Conservation (phyloP, 2,329 filamentous ascomycete species). For the Ceratocystis variospora region DNA sequence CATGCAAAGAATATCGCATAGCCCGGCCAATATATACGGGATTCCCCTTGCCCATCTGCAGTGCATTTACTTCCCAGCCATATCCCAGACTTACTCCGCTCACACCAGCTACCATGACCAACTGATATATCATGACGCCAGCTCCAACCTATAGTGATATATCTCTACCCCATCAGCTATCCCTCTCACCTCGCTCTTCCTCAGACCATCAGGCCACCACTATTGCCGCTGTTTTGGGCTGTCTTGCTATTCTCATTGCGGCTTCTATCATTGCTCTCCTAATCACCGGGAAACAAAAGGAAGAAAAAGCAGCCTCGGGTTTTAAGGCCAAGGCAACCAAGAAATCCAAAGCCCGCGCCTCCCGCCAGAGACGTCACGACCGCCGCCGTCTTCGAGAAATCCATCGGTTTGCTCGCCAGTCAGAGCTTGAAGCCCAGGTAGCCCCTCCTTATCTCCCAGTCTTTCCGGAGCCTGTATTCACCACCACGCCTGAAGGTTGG, state of each 20-base stretch:
- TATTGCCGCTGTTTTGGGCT: neutral
- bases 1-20: neutral
- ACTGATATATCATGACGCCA: neutral
- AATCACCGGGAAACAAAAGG: neutral
- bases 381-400: neutral
- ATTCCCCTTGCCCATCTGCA: no score
- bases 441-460: neutral
- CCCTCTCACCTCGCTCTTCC: neutral
- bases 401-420: neutral
- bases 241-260: conserved; percentile 5
- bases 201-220: neutral
- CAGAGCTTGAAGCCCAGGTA: neutral
- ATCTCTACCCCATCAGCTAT: neutral
- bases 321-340: neutral
- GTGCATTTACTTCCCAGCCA: no score
- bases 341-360: neutral
- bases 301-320: neutral
- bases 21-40: neutral
- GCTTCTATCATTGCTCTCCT: neutral
- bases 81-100: neutral
- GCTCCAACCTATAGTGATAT: neutral
- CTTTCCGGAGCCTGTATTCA: neutral
- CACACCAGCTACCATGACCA: neutral
- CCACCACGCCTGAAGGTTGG: neutral
- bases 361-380: neutral